Conservation (phyloP, 306 rosid genomes). For the Canavalia ensiformis region DNA sequence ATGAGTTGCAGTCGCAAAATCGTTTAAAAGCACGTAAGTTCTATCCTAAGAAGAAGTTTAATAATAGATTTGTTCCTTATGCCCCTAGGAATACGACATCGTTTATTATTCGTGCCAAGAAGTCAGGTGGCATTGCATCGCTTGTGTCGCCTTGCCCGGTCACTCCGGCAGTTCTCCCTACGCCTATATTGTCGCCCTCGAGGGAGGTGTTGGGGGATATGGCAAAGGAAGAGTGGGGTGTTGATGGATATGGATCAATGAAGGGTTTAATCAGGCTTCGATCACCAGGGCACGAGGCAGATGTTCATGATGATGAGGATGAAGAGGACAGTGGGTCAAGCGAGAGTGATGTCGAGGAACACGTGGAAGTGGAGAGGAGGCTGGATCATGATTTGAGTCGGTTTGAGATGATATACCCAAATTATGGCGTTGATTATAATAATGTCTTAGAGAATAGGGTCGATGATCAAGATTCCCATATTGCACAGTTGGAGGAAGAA, state of each 20-base stretch:
- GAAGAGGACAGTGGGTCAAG: conserved; percentile 80
- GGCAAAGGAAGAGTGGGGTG: conserved; percentile 98
- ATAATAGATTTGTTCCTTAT: conserved; percentile 85
- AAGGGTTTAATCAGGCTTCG: conserved; percentile 91
- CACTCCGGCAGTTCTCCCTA: conserved; percentile 89
- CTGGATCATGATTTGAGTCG: conserved; percentile 94
- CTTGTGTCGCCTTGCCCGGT: conserved; percentile 91
- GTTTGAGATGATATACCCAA: conserved; percentile 90
- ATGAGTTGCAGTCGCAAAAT: conserved; percentile 89
- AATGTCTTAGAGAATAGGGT: conserved; percentile 84
- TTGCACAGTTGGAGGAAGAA: conserved; percentile 94
- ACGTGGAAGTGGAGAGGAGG: conserved; percentile 92
- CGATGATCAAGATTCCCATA: conserved; percentile 95
- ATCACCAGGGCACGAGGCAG: conserved; percentile 69
- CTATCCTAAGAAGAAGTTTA: conserved; percentile 86
- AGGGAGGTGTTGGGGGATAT: conserved; percentile 88
- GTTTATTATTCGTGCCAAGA: conserved; percentile 86
- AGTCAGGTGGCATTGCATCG: conserved; percentile 86
- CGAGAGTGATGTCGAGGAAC: conserved; percentile 90
- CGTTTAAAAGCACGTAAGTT: conserved; percentile 88
- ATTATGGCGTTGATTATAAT: conserved; percentile 80
- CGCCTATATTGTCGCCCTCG: conserved; percentile 87
- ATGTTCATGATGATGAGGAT: conserved; percentile 60
- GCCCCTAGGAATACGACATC: conserved; percentile 98
- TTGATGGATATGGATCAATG: conserved; percentile 98